phyloP scores from a whole-genome alignment of 768 basidiomycete species.

The Suillus decipiens region DNA sequence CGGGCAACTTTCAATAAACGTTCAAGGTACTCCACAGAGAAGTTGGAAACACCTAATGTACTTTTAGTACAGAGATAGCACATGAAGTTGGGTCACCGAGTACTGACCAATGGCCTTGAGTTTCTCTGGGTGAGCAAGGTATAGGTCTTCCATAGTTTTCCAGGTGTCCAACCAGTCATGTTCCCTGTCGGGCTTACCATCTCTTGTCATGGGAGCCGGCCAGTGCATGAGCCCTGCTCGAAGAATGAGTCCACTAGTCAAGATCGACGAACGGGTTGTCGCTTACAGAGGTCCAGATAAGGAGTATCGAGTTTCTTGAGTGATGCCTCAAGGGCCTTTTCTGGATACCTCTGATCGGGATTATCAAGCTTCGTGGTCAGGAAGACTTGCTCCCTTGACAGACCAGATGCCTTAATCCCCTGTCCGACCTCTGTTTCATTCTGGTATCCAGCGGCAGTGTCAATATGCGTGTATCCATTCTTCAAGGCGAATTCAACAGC shows the following conservation, averaged over 20 bases:
- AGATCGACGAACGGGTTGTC: background rate
- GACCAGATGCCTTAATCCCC: conserved; percentile 73
- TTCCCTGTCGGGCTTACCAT: conserved; percentile 52
- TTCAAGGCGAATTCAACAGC: conserved; percentile 77
- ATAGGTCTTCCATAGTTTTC: conserved; percentile 72
- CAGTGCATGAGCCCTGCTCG: conserved; percentile 73
- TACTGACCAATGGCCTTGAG: conserved; percentile 70
- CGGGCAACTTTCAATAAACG: conserved; percentile 55
- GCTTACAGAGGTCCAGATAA: conserved; percentile 79
- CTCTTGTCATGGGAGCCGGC: conserved; percentile 72
- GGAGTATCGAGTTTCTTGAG: conserved; percentile 67
- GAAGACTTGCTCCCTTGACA: conserved; percentile 74
- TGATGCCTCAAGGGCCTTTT: conserved; percentile 66
- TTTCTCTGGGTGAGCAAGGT: conserved; percentile 66
- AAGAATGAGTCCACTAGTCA: background rate
- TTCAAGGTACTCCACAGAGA: conserved; percentile 63
- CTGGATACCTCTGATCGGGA: conserved; percentile 57
- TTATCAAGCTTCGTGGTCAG: conserved; percentile 76
- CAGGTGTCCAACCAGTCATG: conserved; percentile 76
- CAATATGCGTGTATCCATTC: conserved; percentile 73
- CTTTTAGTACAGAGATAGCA: background rate
- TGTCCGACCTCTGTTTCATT: conserved; percentile 84
- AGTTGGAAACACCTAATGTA: conserved; percentile 63
- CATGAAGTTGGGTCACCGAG: conserved; percentile 29
- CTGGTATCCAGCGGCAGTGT: conserved; percentile 67